phyloP scores from a whole-genome alignment of 257 asterid species.

The Solanum chilense region DNA sequence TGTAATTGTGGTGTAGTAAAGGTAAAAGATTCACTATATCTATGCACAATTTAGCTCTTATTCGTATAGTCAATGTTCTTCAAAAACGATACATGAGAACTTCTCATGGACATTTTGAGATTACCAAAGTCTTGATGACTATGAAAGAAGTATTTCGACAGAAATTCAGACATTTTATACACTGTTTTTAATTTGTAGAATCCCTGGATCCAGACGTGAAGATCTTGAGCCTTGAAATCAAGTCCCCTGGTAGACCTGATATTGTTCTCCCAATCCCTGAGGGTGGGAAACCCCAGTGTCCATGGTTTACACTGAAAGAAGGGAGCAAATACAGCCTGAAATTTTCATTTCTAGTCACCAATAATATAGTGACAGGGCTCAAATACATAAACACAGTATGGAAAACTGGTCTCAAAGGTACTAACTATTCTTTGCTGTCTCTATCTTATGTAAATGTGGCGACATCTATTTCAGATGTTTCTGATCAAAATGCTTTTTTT shows the following conservation, averaged over 20 bases:
- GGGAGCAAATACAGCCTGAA: slow-evolving; percentile 56
- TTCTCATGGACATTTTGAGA: background rate
- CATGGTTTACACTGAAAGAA: slow-evolving; percentile 76
- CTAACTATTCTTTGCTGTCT: background rate
- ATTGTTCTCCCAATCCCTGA: slow-evolving; percentile 62
- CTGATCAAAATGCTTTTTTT: background rate
- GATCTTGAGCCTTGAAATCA: slow-evolving; percentile 63
- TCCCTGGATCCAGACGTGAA: slow-evolving; percentile 74
- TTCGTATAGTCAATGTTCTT: background rate
- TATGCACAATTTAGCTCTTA: background rate
- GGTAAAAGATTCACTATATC: background rate
- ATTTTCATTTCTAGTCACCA: slow-evolving; percentile 56
- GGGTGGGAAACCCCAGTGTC: slow-evolving; percentile 47
- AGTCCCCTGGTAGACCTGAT: slow-evolving; percentile 51
- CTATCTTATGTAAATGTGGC: background rate
- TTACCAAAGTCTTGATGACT: background rate
- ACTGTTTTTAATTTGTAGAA: slow-evolving; percentile 18
- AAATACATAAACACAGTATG: slow-evolving; percentile 65
- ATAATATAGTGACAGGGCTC: slow-evolving; percentile 70
- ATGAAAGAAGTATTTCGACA: background rate
- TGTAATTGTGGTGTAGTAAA: background rate
- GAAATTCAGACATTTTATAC: background rate
- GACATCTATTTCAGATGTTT: background rate
- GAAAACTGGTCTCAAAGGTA: slow-evolving; percentile 82
- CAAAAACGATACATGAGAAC: background rate